These are phyloP conservation scores for Cercospora zeae-maydis DNA, from an alignment of 2,329 filamentous ascomycete species.

Conservation along the genomic window DNA sequence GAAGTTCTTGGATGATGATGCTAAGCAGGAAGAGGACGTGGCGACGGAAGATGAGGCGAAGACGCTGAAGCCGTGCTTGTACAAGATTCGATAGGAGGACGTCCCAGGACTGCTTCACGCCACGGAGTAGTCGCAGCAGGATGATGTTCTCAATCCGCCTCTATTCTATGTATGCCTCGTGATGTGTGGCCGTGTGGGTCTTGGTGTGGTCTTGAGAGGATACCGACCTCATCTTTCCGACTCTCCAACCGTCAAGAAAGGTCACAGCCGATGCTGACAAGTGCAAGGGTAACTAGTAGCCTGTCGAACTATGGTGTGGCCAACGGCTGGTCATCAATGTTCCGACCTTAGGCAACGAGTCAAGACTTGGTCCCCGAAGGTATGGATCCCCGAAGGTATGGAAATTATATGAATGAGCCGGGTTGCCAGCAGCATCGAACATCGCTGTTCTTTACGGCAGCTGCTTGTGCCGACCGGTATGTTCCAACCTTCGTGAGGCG, in stretches of 20 bases:
- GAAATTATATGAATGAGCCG: not conserved
- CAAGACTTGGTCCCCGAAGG: not conserved
- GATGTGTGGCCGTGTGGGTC: too few species aligned
- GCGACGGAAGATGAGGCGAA: conserved; percentile 60
- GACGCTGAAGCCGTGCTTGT: conserved; percentile 91
- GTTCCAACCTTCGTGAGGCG: not conserved
- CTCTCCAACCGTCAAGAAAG: too few species aligned
- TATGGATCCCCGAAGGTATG: not conserved
- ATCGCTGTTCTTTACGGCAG: not conserved
- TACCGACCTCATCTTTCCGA: too few species aligned
- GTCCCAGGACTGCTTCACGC: not conserved
- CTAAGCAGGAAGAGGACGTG: conserved; percentile 55
- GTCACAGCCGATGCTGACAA: too few species aligned
- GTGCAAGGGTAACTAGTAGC: too few species aligned
- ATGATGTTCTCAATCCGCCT: not conserved
- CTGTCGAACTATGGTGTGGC: too few species aligned
- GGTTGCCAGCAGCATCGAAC: not conserved
- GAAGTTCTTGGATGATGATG: conserved; percentile 59
- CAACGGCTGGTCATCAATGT: too few species aligned
- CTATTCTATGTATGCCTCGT: not conserved
- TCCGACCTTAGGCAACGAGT: too few species aligned
- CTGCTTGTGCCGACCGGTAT: not conserved
- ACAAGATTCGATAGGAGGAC: conserved; percentile 70
- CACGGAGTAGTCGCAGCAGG: not conserved
- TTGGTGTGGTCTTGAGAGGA: too few species aligned